Evolutionary conservation across 148 eudicot species (phyloP).

Genomic region (Rhododendron ovatum): DNA sequence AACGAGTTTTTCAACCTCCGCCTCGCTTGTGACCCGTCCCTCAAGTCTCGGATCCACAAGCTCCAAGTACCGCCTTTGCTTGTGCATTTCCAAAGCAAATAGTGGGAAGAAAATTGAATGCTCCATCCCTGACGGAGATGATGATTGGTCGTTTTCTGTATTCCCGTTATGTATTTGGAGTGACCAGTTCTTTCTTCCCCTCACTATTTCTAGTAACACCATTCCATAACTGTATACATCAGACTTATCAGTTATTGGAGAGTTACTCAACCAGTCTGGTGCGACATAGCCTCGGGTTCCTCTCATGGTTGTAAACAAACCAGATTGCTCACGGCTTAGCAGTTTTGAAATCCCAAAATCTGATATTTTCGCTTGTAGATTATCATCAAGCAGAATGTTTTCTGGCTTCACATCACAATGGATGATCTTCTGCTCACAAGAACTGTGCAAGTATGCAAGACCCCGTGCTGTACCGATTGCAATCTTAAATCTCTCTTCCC

Average conservation of each 20-base stretch:
- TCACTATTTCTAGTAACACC: slow-evolving; percentile 22
- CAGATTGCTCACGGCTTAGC: slow-evolving; percentile 38
- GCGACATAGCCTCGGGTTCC: slow-evolving; percentile 33
- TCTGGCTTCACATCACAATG: slow-evolving; percentile 52
- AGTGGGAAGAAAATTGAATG: slow-evolving; percentile 56
- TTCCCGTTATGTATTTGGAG: slow-evolving; percentile 32
- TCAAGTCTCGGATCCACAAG: too few relatives aligned
- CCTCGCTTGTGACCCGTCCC: slow-evolving; percentile 55
- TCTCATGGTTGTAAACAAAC: slow-evolving; percentile 39
- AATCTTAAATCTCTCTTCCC: slow-evolving; percentile 64
- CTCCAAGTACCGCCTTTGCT: too few relatives aligned
- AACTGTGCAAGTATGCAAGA: slow-evolving; percentile 65
- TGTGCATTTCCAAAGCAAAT: slow-evolving; percentile 43
- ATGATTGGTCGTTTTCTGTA: slow-evolving; percentile 32
- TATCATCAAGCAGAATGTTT: slow-evolving; percentile 38
- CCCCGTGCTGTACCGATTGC: slow-evolving; percentile 73
- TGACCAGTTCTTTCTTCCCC: slow-evolving; percentile 59
- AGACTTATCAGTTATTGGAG: slow-evolving; percentile 63
- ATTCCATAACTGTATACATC: slow-evolving; percentile 80
- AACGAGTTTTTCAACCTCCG: slow-evolving; percentile 29
- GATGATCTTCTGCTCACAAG: slow-evolving; percentile 61
- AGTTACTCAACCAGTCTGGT: slow-evolving; percentile 56
- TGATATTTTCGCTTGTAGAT: slow-evolving; percentile 52
- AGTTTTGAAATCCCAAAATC: slow-evolving; percentile 31
- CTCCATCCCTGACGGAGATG: slow-evolving; percentile 7